Percentiles rank a stretch among this genome's conserved stretches.
Evolutionary conservation across 1,284 basidiomycete genomes (phyloP).

Genomic region (Hypsizygus ulmarius): DNA sequence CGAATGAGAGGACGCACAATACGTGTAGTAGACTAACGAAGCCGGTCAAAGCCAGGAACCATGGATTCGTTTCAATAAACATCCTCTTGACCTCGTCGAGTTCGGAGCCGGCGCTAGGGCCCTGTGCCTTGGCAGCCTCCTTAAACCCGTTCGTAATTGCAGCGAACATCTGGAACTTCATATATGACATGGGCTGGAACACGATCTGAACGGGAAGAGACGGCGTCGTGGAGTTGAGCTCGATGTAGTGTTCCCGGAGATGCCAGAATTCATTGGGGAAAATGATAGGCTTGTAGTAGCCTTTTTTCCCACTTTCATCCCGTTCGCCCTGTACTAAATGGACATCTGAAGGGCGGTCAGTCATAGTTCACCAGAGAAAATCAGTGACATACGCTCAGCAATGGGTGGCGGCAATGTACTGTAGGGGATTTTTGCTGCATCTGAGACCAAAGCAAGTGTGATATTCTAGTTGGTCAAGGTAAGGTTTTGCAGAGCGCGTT

Average conservation of each 20-base stretch:
- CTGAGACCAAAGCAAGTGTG: constrained; percentile 85
- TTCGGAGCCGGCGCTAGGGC: constrained; percentile 62
- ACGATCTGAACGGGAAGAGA: constrained; percentile 77
- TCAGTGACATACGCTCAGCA: constrained; percentile 52
- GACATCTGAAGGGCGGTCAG: constrained; percentile 45
- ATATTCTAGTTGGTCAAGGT: constrained; percentile 59
- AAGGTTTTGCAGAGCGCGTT: not conserved
- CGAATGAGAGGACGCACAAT: constrained; percentile 51
- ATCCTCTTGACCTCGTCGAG: constrained; percentile 93
- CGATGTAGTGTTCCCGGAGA: constrained; percentile 73
- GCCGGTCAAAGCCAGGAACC: constrained; percentile 80
- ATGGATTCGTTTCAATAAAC: constrained; percentile 92
- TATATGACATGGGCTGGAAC: constrained; percentile 82
- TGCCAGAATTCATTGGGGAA: constrained; percentile 97
- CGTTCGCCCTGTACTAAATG: constrained; percentile 54
- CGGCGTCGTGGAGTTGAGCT: constrained; percentile 77
- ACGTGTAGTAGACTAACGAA: constrained; percentile 86
- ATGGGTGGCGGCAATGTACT: constrained; percentile 63
- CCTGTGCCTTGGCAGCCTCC: constrained; percentile 75
- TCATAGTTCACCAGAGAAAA: not conserved
- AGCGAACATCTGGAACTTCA: constrained; percentile 84
- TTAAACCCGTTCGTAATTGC: constrained; percentile 81
- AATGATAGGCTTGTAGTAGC: constrained; percentile 82
- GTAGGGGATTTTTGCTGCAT: constrained; percentile 55
- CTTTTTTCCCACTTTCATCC: constrained; percentile 59